A percentile compares a stretch with the other conserved stretches of the same genome.
phyloP scores from a whole-genome alignment of 129 eudicot species.

The Oenanthe sinensis region DNA sequence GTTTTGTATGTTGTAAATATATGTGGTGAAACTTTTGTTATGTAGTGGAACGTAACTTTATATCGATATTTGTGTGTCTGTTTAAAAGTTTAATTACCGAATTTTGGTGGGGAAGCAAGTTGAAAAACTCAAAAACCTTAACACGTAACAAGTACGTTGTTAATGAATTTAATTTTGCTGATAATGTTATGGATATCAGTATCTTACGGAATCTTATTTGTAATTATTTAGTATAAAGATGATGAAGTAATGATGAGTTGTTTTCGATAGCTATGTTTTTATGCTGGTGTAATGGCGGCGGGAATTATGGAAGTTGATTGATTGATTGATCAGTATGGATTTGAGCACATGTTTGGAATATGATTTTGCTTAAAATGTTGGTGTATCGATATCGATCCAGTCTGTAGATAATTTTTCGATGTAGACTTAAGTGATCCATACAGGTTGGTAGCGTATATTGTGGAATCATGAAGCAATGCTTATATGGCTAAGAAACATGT shows the following conservation, averaged over 20 bases:
- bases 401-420: neutral
- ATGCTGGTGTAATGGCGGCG: neutral
- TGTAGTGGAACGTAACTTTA: no score
- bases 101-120: neutral
- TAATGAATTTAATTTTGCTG: no score
- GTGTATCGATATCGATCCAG: neutral
- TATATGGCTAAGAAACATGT: neutral
- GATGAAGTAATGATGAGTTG: neutral
- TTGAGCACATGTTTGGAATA: neutral
- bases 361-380: neutral
- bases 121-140: slow-evolving; percentile 1
- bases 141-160: no score
- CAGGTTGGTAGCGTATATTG: neutral
- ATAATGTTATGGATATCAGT: neutral
- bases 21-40: neutral
- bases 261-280: neutral
- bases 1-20: neutral
- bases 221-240: neutral
- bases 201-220: neutral
- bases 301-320: neutral
- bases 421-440: neutral
- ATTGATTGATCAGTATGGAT: neutral
- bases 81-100: neutral
- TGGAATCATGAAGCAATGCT: neutral
- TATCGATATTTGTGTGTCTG: neutral